These are phyloP conservation scores for Scutellaria baicalensis DNA, from an alignment of 257 asterid species.

Conservation along the genomic window DNA sequence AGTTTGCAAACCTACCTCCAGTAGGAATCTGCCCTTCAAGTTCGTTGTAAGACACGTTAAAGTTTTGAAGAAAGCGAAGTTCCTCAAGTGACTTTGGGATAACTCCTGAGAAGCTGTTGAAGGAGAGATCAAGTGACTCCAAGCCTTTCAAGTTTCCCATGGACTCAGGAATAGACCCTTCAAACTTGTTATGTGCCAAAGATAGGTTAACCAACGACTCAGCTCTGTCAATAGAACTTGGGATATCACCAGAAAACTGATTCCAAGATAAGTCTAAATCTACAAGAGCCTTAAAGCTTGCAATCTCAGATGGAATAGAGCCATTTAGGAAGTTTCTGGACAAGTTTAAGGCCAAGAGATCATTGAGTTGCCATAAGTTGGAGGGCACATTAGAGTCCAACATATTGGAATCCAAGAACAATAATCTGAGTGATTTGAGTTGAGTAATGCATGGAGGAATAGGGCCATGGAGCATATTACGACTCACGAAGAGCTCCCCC, in stretches of 20 bases:
- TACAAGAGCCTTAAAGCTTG: neutral
- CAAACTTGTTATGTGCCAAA: slow-evolving; percentile 33
- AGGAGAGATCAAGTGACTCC: slow-evolving; percentile 39
- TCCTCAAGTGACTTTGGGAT: slow-evolving; percentile 37
- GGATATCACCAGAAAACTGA: neutral
- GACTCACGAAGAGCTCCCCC: slow-evolving; percentile 9
- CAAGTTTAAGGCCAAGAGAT: neutral
- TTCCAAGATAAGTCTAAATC: neutral
- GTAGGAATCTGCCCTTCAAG: slow-evolving; percentile 27
- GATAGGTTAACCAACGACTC: neutral
- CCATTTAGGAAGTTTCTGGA: neutral
- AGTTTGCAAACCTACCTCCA: too few species aligned
- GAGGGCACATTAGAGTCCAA: slow-evolving; percentile 22
- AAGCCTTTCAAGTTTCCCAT: slow-evolving; percentile 31
- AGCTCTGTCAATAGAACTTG: neutral
- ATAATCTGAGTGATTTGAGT: neutral
- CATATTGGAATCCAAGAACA: slow-evolving; percentile 13
- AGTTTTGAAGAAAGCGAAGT: slow-evolving; percentile 10
- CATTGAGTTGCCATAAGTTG: slow-evolving; percentile 9
- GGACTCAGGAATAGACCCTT: slow-evolving; percentile 38
- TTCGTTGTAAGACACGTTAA: slow-evolving; percentile 31
- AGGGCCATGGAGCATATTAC: slow-evolving; percentile 19
- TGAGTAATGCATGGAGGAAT: slow-evolving; percentile 27
- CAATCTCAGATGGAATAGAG: neutral
- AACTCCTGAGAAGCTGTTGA: slow-evolving; percentile 28